These are phyloP conservation scores for Ashbya aceris DNA, from an alignment of 1,139 yeast species.

Conservation along the genomic window DNA sequence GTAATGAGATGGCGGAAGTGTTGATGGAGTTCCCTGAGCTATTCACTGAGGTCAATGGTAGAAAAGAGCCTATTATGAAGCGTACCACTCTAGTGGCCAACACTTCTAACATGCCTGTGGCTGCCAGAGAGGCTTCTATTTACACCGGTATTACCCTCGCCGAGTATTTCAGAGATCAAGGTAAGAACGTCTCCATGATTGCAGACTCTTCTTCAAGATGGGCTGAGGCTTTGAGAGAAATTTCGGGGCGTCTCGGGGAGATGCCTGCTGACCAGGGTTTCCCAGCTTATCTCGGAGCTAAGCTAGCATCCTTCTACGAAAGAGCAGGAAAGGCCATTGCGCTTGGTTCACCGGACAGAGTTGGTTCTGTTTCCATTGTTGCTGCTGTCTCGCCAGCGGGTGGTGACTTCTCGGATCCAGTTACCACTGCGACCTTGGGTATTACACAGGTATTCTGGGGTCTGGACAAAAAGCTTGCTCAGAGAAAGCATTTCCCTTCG, in stretches of 20 bases:
- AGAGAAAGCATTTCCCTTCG: constrained; percentile 99
- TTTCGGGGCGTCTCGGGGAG: constrained; percentile 99
- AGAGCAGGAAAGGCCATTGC: constrained; percentile 98
- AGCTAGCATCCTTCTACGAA: constrained; percentile 96
- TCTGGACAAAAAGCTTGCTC: constrained; percentile 95
- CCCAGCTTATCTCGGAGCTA: constrained; percentile 99
- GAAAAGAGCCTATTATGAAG: constrained; percentile 98
- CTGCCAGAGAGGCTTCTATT: constrained; percentile 99
- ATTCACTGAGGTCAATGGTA: constrained; percentile 80
- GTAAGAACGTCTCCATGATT: constrained; percentile 97
- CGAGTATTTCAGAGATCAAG: constrained; percentile 99
- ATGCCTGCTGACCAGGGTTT: constrained; percentile 99
- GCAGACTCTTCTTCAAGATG: constrained; percentile 99
- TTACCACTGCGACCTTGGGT: constrained; percentile 95
- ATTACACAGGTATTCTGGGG: constrained; percentile 99
- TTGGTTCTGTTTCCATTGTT: constrained; percentile 95
- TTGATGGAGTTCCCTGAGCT: constrained; percentile 99
- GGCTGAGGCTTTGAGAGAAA: constrained; percentile 99
- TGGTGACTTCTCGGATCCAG: constrained; percentile 99
- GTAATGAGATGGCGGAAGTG: constrained; percentile 99
- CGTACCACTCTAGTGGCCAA: constrained; percentile 98
- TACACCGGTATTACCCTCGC: constrained; percentile 98
- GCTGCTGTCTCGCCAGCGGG: constrained; percentile 99
- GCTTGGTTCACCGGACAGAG: constrained; percentile 91
- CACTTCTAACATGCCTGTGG: constrained; percentile 99